These are phyloP conservation scores for Brassica carinata DNA, from an alignment of 345 rosid species.

Conservation along the genomic window DNA sequence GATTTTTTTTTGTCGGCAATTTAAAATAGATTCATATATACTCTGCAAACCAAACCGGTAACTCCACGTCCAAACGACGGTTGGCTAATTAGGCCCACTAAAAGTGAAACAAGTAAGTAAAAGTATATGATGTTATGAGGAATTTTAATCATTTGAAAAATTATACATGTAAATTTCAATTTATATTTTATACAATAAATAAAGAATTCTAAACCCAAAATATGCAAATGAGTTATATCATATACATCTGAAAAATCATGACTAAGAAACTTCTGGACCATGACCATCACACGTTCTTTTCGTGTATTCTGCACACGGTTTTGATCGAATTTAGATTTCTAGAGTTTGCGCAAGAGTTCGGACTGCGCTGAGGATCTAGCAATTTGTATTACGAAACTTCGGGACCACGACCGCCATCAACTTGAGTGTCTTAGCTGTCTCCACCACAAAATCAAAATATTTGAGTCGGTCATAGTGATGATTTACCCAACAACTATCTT, in stretches of 20 bases:
- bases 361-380: slow-evolving; percentile 2
- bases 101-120: too few species aligned
- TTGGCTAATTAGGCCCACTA: too few species aligned
- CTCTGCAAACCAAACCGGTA: too few species aligned
- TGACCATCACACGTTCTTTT: slow-evolving; percentile 2
- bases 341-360: neutral
- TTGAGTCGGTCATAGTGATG: slow-evolving; percentile 28
- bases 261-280: slow-evolving; percentile 23
- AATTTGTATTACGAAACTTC: slow-evolving; percentile 18
- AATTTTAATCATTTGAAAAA: neutral
- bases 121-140: neutral
- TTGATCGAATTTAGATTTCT: neutral
- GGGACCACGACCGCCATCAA: slow-evolving; percentile 24
- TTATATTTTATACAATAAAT: neutral
- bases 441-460: slow-evolving; percentile 3
- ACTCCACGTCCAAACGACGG: too few species aligned
- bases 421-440: slow-evolving; percentile 37
- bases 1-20: too few species aligned
- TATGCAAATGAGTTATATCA: neutral
- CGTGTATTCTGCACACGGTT: neutral
- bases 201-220: too few species aligned
- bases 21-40: too few species aligned
- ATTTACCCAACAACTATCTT: slow-evolving; percentile 23
- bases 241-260: neutral
- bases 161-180: neutral